Conservation (phyloP, 1,284 basidiomycete genomes). For the Boletellus deceptivus region DNA sequence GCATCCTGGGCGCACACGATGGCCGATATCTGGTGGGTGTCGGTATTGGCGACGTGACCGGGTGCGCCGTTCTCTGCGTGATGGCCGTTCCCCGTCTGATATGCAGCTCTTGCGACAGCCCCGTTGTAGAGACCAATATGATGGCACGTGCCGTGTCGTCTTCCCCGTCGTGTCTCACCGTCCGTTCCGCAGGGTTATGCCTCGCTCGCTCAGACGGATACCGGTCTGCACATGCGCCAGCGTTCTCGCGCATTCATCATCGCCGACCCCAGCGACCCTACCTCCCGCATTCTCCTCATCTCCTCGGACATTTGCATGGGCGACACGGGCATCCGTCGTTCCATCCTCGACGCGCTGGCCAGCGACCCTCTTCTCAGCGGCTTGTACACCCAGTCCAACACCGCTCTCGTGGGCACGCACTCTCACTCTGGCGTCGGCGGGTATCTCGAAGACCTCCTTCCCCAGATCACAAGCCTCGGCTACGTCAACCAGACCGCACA, state of each 20-base stretch:
- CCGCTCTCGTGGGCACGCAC: conserved; percentile 79
- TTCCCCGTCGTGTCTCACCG: conserved; percentile 1
- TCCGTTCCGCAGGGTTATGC: conserved; percentile 65
- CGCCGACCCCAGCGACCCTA: conserved; percentile 42
- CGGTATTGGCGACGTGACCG: conserved; percentile 77
- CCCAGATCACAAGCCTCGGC: conserved; percentile 73
- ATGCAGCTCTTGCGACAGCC: conserved; percentile 40
- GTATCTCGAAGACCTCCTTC: conserved; percentile 74
- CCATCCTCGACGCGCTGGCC: conserved; percentile 60
- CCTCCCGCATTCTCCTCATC: conserved; percentile 70
- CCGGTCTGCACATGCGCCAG: conserved; percentile 79
- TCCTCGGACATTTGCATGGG: conserved; percentile 82
- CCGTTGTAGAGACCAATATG: conserved; percentile 76
- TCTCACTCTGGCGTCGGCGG: conserved; percentile 78
- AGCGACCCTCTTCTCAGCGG: conserved; percentile 50
- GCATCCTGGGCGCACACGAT: conserved; percentile 1
- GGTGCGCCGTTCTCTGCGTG: conserved; percentile 38
- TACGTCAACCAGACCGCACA: conserved; percentile 68
- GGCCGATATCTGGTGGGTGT: conserved; percentile 29
- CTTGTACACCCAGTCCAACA: conserved; percentile 67
- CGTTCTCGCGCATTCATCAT: conserved; percentile 77
- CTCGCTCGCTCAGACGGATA: conserved; percentile 63
- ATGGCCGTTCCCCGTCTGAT: neutral
- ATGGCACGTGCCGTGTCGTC: conserved; percentile 46
- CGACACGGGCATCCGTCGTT: conserved; percentile 72